These are phyloP conservation scores for Phytopythium mirpurense DNA, from an alignment of 352 stramenopile species.

Conservation along the genomic window DNA sequence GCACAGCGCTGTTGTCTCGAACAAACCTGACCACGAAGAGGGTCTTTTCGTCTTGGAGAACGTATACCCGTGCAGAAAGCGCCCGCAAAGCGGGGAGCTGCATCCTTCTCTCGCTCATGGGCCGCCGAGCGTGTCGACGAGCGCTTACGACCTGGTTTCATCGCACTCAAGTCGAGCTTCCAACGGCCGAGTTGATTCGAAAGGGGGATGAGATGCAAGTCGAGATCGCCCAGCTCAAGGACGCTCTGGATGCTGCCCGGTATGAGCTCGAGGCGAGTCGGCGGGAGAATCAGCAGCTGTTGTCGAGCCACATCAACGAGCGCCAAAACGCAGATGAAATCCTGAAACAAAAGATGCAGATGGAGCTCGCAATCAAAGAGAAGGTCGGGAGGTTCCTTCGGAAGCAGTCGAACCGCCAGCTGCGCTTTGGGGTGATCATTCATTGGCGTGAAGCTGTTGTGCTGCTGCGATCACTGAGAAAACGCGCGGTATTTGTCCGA, in stretches of 20 bases:
- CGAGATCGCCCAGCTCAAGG: background rate
- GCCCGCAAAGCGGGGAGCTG: background rate
- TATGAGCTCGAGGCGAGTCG: background rate
- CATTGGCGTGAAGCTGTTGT: conserved; percentile 11
- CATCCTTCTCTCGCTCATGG: conserved; percentile 8
- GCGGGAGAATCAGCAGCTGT: background rate
- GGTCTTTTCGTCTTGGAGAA: conserved; percentile 11
- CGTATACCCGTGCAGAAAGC: conserved; percentile 4
- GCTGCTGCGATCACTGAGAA: conserved; percentile 5
- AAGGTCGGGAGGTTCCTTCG: conserved; percentile 26
- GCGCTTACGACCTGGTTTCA: conserved; percentile 14
- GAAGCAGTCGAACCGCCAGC: conserved; percentile 27
- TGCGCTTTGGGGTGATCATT: conserved; percentile 11
- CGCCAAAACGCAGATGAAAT: background rate
- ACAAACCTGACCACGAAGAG: background rate
- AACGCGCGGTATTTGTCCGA: conserved; percentile 5
- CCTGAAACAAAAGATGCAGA: background rate
- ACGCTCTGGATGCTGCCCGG: background rate
- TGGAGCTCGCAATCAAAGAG: conserved; percentile 19
- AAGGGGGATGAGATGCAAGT: background rate
- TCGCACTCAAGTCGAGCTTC: background rate
- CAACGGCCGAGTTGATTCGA: background rate
- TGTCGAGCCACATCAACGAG: background rate
- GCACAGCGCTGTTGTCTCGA: background rate
- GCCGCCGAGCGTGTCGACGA: conserved; percentile 4